These are phyloP conservation scores for Malassezia obtusa DNA, from an alignment of 1,284 basidiomycete genomes.

Conservation along the genomic window DNA sequence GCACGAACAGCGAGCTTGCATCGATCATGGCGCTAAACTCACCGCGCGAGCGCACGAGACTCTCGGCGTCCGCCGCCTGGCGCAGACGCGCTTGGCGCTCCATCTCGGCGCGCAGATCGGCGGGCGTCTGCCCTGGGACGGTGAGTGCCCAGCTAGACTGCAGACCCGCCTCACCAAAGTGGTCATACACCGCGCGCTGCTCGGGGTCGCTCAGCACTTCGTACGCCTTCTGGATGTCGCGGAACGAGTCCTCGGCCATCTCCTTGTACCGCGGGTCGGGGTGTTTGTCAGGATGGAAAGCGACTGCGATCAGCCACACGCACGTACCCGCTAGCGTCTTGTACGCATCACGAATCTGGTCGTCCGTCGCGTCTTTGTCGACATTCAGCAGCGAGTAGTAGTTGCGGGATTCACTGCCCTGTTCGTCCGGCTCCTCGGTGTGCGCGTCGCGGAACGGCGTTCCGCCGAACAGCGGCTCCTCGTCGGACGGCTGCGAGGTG, in stretches of 20 bases:
- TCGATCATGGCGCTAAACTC: conserved; percentile 44
- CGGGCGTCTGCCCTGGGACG: conserved; percentile 51
- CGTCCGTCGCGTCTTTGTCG: conserved; percentile 57
- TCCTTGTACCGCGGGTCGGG: conserved; percentile 56
- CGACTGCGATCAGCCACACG: conserved; percentile 44
- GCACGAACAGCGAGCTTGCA: conserved; percentile 37
- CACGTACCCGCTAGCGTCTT: conserved; percentile 55
- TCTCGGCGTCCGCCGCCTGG: conserved; percentile 52
- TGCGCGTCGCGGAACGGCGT: conserved; percentile 37
- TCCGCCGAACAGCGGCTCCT: conserved; percentile 41
- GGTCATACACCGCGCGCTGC: conserved; percentile 66
- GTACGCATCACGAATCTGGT: conserved; percentile 65
- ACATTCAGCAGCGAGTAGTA: conserved; percentile 57
- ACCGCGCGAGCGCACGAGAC: conserved; percentile 54
- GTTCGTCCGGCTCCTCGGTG: conserved; percentile 20
- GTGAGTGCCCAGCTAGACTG: conserved; percentile 52
- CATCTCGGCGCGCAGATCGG: conserved; percentile 56
- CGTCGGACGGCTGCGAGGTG: background rate
- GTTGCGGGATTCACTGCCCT: conserved; percentile 19
- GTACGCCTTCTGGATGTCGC: conserved; percentile 68
- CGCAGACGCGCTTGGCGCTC: conserved; percentile 51
- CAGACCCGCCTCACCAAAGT: conserved; percentile 59
- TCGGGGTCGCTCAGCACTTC: conserved; percentile 63
- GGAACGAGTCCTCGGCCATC: conserved; percentile 59
- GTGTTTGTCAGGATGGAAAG: conserved; percentile 78